phyloP scores from a whole-genome alignment of 2,329 filamentous ascomycete genomes.

The Aaosphaeria arxii region DNA sequence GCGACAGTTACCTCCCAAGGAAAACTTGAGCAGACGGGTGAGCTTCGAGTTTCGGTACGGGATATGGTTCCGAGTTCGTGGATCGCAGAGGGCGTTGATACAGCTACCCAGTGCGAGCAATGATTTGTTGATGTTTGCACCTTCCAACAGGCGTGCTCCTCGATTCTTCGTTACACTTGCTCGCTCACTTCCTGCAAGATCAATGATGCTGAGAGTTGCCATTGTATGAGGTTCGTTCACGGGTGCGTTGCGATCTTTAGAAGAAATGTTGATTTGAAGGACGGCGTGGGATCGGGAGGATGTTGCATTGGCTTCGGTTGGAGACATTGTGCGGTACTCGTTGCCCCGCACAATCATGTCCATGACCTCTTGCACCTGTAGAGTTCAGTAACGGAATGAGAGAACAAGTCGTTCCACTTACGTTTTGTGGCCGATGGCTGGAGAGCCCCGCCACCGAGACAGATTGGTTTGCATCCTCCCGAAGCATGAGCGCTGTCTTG shows the following conservation, averaged over 20 bases:
- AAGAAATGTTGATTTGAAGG: constrained; percentile 91
- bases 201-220: constrained; percentile 97
- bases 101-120: constrained; percentile 91
- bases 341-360: constrained; percentile 98
- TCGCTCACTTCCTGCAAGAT: constrained; percentile 91
- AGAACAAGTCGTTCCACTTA: constrained; percentile 39
- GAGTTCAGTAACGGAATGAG: constrained; percentile 16
- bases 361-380: constrained; percentile 79
- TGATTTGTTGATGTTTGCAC: constrained; percentile 99
- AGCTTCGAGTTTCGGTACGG: constrained; percentile 98
- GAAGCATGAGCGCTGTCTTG: constrained; percentile 82
- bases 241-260: constrained; percentile 88
- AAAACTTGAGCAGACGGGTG: constrained; percentile 93
- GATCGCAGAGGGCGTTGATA: constrained; percentile 96
- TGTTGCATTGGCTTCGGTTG: constrained; percentile 94
- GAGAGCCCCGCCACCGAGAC: constrained; percentile 89
- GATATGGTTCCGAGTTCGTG: constrained; percentile 86
- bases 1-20: constrained; percentile 94
- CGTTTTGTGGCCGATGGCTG: constrained; percentile 85
- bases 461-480: constrained; percentile 89
- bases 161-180: constrained; percentile 96
- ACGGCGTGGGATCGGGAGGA: constrained; percentile 97
- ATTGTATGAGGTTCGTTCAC: constrained; percentile 96
- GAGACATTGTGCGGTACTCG: constrained; percentile 90
- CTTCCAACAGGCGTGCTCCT: constrained; percentile 85